Evolutionary conservation across 768 basidiomycete species (phyloP), one percentile per base, ranked within the genome.

Genomic region (Mycena crocata): DNA sequence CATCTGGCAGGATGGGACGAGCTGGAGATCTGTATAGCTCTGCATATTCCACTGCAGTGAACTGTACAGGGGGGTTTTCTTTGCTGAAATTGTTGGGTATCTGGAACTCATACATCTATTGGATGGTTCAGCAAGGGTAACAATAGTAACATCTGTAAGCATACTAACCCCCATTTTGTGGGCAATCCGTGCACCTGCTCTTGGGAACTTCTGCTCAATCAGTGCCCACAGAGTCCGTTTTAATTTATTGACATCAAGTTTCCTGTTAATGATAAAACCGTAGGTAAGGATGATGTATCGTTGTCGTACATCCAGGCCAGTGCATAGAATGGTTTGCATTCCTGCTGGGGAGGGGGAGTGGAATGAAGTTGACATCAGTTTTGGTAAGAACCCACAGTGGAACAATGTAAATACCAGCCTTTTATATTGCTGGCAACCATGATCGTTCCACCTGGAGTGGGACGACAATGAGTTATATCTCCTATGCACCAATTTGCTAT

Each of bases 101-200:
- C n/a, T 63, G 62, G 30, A 56, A 63, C 54, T 63, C 62, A 54
- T 56, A 63, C n/a, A 24, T 48, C 62, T 63, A 30, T 8, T 44
- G n/a, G n/a, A n/a, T 14, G 19, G 19, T 30, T 30, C 45, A 31
- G 34, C 30, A 24, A 40, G n/a, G 30, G 7, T 14, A 40, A 5
- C 19, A 13, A 39, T 45, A 62, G 19, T n/a, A n/a, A n/a, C n/a
- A 24, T 39, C 15, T 30, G 44, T 17, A 37, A 32, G 37, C 37
- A 21, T 37, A 46, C 61, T 14, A 23, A 54, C 61, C 61, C 42
- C 50, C 15, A 40, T 56, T 39, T 39, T 40, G 26, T 5, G 19
- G 54, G 39, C 39, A 42, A 56, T 30, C 26, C 54, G 37, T 40
- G 54, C 37, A 28, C 54, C 54, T 42, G 39, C 54, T 17, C 39